Percentiles rank a stretch among this genome's conserved stretches.
Evolutionary conservation across 2,329 filamentous ascomycete genomes (phyloP).

Genomic region (Mariannaea sp.): DNA sequence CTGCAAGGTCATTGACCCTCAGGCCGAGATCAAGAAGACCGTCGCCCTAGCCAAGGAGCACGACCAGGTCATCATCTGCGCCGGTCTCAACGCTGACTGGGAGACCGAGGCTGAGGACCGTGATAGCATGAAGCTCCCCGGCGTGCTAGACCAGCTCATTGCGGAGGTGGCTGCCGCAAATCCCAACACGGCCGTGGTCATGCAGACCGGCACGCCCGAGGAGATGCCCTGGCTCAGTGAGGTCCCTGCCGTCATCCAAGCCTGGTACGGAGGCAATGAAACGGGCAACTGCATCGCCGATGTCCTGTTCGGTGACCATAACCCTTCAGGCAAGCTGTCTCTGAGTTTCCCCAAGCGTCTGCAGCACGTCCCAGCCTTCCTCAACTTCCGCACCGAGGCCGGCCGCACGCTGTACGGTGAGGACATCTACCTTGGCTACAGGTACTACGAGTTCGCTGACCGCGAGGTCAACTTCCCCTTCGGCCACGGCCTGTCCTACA

Average conservation of each 20-base stretch:
- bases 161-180: conserved; percentile 68
- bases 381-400: conserved; percentile 74
- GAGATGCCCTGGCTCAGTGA: conserved; percentile 70
- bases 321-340: conserved; percentile 76
- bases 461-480: conserved; percentile 74
- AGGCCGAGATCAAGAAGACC: conserved; percentile 67
- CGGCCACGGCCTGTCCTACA: conserved; percentile 80
- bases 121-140: conserved; percentile 77
- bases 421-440: conserved; percentile 80
- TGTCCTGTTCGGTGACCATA: conserved; percentile 73
- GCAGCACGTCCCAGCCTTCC: conserved; percentile 74
- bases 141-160: conserved; percentile 72
- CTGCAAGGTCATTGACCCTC: conserved; percentile 60
- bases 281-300: conserved; percentile 81
- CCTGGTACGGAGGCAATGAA: conserved; percentile 89
- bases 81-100: conserved; percentile 80
- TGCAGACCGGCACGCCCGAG: conserved; percentile 78
- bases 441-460: conserved; percentile 76
- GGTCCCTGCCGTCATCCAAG: conserved; percentile 68
- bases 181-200: conserved; percentile 71
- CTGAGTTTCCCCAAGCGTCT: conserved; percentile 71
- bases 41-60: conserved; percentile 69
- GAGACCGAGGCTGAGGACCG: conserved; percentile 81
- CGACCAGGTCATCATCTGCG: conserved; percentile 79
- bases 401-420: conserved; percentile 77